Conservation (phyloP, 2,329 filamentous ascomycete genomes). For the Phaeosphaeriaceae sp. region DNA sequence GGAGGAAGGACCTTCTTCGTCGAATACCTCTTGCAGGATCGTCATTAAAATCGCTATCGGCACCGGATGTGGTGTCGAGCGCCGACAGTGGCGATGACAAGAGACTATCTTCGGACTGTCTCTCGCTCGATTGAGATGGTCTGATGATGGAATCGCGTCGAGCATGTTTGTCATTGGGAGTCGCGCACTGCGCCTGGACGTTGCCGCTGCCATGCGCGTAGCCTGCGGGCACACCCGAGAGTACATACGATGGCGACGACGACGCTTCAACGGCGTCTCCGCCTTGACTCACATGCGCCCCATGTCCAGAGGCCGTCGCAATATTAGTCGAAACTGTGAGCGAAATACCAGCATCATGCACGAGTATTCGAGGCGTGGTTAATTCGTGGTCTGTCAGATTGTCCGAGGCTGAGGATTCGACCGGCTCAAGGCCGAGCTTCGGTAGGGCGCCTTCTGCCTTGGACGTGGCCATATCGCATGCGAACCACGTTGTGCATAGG, state of each 20-base stretch:
- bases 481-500: not conserved
- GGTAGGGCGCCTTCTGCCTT: not conserved
- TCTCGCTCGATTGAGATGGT: not conserved
- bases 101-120: not conserved
- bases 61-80: not conserved
- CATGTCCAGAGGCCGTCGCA: not conserved
- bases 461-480: not conserved
- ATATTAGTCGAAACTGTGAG: not conserved
- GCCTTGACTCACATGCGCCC: not conserved
- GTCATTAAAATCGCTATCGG: not conserved
- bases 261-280: not conserved
- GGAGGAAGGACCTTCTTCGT: not conserved
- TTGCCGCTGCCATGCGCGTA: not conserved
- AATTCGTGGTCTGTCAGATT: not conserved
- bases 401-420: not conserved
- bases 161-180: not conserved
- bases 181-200: not conserved
- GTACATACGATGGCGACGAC: not conserved
- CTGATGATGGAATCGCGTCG: not conserved
- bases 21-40: not conserved
- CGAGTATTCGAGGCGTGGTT: not conserved
- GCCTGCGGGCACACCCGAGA: not conserved
- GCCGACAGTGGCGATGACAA: not conserved
- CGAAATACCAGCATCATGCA: not conserved
- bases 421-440: not conserved